Evolutionary conservation across 257 asterid species (phyloP).

Genomic region (Scutellaria baicalensis): DNA sequence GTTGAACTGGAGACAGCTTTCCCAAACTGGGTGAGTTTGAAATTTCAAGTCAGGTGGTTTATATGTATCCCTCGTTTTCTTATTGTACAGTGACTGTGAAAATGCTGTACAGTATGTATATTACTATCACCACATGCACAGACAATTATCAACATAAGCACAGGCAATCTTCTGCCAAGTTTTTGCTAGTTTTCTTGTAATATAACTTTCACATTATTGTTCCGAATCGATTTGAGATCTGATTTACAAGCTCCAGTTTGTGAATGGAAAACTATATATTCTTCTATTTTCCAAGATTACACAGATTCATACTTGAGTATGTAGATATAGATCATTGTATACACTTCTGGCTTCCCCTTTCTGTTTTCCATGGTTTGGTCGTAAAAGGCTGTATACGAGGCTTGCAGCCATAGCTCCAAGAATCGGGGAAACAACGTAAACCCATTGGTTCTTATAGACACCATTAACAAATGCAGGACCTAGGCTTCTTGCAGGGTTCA

Average conservation of each 20-base stretch:
- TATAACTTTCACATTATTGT: neutral
- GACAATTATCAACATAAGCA: constrained; percentile 18
- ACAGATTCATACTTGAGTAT: constrained; percentile 1
- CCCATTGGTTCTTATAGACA: constrained; percentile 41
- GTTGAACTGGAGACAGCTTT: constrained; percentile 66
- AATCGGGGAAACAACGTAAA: constrained; percentile 34
- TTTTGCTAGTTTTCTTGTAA: neutral
- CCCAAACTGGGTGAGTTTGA: constrained; percentile 46
- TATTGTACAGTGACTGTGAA: constrained; percentile 16
- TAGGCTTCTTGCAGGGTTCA: constrained; percentile 59
- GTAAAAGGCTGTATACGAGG: constrained; percentile 25
- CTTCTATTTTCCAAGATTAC: neutral
- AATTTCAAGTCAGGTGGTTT: constrained; percentile 1
- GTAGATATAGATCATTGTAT: constrained; percentile 23
- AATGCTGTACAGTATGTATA: constrained; percentile 27
- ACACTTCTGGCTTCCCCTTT: neutral
- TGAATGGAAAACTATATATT: neutral
- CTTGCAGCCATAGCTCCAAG: constrained; percentile 38
- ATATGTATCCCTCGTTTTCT: constrained; percentile 9
- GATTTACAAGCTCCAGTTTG: neutral
- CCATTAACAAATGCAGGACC: constrained; percentile 47
- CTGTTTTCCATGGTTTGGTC: constrained; percentile 1
- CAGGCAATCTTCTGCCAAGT: constrained; percentile 8
- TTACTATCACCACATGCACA: constrained; percentile 6
- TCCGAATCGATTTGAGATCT: neutral